Evolutionary conservation across 352 stramenopile species (phyloP).

Genomic region (Globisporangium paddicum): DNA sequence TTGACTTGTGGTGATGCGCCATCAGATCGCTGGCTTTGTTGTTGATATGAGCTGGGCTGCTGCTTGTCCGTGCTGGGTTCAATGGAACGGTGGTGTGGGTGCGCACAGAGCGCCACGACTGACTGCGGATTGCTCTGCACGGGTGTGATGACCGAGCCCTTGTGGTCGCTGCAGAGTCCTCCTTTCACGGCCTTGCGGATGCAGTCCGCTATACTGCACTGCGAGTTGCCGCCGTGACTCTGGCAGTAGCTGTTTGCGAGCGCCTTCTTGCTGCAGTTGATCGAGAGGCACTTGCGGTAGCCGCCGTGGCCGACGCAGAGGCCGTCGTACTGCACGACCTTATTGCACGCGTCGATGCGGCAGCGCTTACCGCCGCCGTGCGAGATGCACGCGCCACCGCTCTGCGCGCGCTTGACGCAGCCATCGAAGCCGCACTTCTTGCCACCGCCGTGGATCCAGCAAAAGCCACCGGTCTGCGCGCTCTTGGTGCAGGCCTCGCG

Average conservation of each 20-base stretch:
- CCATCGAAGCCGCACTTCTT: conserved; percentile 36
- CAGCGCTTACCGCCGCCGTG: conserved; percentile 36
- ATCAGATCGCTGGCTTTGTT: neutral
- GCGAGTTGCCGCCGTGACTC: conserved; percentile 27
- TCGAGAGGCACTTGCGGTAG: conserved; percentile 32
- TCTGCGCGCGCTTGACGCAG: conserved; percentile 37
- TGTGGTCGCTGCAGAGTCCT: conserved; percentile 23
- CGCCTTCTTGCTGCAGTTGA: conserved; percentile 34
- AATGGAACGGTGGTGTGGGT: conserved; percentile 3
- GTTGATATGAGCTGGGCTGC: conserved; percentile 2
- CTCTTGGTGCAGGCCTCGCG: conserved; percentile 28
- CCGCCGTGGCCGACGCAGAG: conserved; percentile 41
- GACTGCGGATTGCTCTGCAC: conserved; percentile 5
- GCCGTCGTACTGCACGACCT: conserved; percentile 39
- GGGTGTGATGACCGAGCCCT: conserved; percentile 5
- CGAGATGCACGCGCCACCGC: conserved; percentile 35
- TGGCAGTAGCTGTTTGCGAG: conserved; percentile 32
- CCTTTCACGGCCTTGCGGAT: conserved; percentile 23
- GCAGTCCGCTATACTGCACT: conserved; percentile 20
- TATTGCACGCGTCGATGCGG: conserved; percentile 24
- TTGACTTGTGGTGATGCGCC: neutral
- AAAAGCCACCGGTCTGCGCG: conserved; percentile 36
- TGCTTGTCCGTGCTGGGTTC: conserved; percentile 12
- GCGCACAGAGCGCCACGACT: no score
- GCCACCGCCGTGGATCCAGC: conserved; percentile 41